These are phyloP conservation scores for Amaranthus palmeri DNA, from an alignment of 148 eudicot genomes.

Conservation along the genomic window DNA sequence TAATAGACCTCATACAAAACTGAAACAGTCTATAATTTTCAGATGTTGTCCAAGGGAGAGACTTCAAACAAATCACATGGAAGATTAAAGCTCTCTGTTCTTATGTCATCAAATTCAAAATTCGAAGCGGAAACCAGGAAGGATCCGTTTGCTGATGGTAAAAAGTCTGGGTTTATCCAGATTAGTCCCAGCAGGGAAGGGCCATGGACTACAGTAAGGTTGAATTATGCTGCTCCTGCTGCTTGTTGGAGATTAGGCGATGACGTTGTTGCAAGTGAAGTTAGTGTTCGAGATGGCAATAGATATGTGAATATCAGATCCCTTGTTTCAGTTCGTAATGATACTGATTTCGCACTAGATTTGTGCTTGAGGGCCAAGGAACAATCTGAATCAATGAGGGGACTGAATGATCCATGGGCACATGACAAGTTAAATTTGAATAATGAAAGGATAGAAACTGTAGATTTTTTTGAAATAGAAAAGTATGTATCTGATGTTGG, in stretches of 20 bases:
- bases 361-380: conserved; percentile 55
- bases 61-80: conserved; percentile 32
- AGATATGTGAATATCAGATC: conserved; percentile 90
- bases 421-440: conserved; percentile 29
- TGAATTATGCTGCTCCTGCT: conserved; percentile 91
- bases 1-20: background rate
- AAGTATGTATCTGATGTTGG: conserved; percentile 45
- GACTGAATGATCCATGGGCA: conserved; percentile 27
- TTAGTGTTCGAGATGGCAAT: conserved; percentile 66
- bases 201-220: conserved; percentile 87
- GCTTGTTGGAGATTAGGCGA: conserved; percentile 92
- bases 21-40: conserved; percentile 23
- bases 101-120: conserved; percentile 52
- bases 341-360: conserved; percentile 70
- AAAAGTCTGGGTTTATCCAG: conserved; percentile 67
- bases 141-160: conserved; percentile 33
- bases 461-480: conserved; percentile 70
- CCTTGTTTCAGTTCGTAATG: conserved; percentile 75
- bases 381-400: conserved; percentile 29
- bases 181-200: conserved; percentile 84
- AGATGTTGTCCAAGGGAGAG: conserved; percentile 32
- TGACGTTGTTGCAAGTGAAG: conserved; percentile 95
- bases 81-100: conserved; percentile 64
- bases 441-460: conserved; percentile 39
- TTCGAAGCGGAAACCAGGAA: conserved; percentile 39